phyloP scores from a whole-genome alignment of 495 filamentous ascomycete genomes.

The Chaetomidium leptoderma region DNA sequence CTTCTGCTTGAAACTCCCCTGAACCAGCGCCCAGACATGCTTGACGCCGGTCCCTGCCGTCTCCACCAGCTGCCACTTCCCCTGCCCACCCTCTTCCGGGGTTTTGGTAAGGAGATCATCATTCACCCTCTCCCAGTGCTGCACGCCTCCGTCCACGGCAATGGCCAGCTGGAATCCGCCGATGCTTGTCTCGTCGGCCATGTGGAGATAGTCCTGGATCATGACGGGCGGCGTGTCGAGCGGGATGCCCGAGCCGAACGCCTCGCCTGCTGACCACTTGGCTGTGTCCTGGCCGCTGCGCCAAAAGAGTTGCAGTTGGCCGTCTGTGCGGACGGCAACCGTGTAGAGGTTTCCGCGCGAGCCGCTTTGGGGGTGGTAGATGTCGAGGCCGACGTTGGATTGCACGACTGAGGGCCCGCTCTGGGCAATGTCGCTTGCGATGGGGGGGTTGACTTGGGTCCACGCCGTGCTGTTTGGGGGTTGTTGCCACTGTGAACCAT shows the following conservation, averaged over 20 bases:
- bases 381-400: constrained; percentile 20
- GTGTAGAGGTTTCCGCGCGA: constrained; percentile 20
- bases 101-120: neutral
- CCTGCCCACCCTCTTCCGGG: constrained; percentile 5
- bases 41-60: constrained; percentile 5
- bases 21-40: constrained; percentile 21
- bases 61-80: constrained; percentile 19
- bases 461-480: constrained; percentile 13
- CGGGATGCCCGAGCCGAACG: constrained; percentile 17
- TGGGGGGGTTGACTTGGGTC: constrained; percentile 8
- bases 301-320: constrained; percentile 24
- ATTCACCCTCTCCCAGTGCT: constrained; percentile 23
- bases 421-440: constrained; percentile 17
- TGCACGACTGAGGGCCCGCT: constrained; percentile 21
- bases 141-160: constrained; percentile 20
- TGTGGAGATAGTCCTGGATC: constrained; percentile 22
- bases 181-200: constrained; percentile 12
- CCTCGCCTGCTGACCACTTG: constrained; percentile 15
- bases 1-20: constrained; percentile 18
- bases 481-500: constrained; percentile 14
- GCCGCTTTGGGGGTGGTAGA: constrained; percentile 8
- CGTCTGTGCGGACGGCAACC: constrained; percentile 18
- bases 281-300: constrained; percentile 1
- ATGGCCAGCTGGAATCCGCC: constrained; percentile 21
- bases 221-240: constrained; percentile 18